Base-by-base conservation (phyloP, 257 asterid species). In the Oldenlandia corymbosa region DNA sequence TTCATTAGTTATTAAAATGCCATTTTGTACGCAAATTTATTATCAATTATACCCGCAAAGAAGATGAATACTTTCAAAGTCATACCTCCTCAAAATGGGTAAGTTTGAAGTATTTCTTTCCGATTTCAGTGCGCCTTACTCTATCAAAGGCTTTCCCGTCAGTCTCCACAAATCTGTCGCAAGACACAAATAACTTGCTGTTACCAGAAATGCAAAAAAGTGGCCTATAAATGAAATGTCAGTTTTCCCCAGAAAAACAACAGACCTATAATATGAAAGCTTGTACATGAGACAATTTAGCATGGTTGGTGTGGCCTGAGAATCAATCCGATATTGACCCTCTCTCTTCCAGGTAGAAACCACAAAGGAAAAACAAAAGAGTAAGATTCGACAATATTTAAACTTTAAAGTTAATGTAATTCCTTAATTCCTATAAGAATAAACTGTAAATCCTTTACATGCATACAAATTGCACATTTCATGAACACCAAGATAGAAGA, bases 221-320 rank as follows among this genome's bases (percentile, higher is more conserved):
- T n/a, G n/a, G n/a, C n/a, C n/a, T n/a, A n/a, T 18, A 14, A 32
- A 34, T 50, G 34, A 50, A 43, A 9, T 47, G 39, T 21, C 45
- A 31, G 58, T 48, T 65, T 63, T 66, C 55, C 43, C 65, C 46
- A n/a, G 67, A 30, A 67, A 70, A 69, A 30, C 39, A 47, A 49
- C 75, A n/a, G n/a, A 93, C 97, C 97, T 90, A 94, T 82, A 88
- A 79, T 93, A 93, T 18, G 95, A 90, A 55, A 93, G 97, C 76
- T 86, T 93, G 90, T 93, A 93, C 99, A 93, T 90, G 65, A 93
- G 99, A 75, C 80, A 69, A 83, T 93, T 93, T 61, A 93, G 88
- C 97, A 90, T 93, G 74, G 99, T 93, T 34, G 90, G 95, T 65
- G 99, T 93, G 64, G 99, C 99, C 73, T 90, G 85, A 68, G 87